Evolutionary conservation across 352 stramenopile genomes (phyloP).

Genomic region (Phytophthora melonis): DNA sequence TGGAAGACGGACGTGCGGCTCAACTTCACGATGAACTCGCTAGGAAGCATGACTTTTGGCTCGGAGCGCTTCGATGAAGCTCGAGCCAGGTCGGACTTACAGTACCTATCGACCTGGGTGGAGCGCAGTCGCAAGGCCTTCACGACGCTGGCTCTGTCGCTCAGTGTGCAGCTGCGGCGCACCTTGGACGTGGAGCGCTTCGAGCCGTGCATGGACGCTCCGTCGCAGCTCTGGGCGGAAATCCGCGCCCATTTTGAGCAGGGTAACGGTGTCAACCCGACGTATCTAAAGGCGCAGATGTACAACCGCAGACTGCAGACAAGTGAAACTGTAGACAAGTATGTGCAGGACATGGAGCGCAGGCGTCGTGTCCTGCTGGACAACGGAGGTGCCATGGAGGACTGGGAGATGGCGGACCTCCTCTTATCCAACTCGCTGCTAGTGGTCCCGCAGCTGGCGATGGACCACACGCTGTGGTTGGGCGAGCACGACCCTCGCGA

Average conservation of each 20-base stretch:
- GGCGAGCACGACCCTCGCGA: background rate
- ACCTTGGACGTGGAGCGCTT: background rate
- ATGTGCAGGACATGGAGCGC: background rate
- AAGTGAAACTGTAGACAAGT: background rate
- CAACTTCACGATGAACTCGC: background rate
- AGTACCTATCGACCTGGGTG: background rate
- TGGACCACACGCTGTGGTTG: background rate
- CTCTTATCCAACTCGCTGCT: background rate
- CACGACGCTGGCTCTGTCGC: background rate
- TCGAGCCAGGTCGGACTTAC: background rate
- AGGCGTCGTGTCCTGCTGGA: background rate
- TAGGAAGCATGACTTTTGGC: slow-evolving; percentile 1
- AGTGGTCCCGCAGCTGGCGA: background rate
- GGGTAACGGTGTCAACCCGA: background rate
- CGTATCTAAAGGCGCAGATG: background rate
- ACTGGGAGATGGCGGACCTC: background rate
- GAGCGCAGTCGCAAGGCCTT: background rate
- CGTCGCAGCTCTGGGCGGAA: background rate
- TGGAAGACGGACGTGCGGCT: slow-evolving; percentile 1
- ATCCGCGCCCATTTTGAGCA: slow-evolving; percentile 1
- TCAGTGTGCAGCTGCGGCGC: background rate
- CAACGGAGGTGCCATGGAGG: background rate
- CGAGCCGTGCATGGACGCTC: slow-evolving; percentile 1
- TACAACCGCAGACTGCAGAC: background rate
- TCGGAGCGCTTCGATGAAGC: background rate